phyloP scores from a whole-genome alignment of 306 rosid genomes.

The Lithocarpus polystachyus region DNA sequence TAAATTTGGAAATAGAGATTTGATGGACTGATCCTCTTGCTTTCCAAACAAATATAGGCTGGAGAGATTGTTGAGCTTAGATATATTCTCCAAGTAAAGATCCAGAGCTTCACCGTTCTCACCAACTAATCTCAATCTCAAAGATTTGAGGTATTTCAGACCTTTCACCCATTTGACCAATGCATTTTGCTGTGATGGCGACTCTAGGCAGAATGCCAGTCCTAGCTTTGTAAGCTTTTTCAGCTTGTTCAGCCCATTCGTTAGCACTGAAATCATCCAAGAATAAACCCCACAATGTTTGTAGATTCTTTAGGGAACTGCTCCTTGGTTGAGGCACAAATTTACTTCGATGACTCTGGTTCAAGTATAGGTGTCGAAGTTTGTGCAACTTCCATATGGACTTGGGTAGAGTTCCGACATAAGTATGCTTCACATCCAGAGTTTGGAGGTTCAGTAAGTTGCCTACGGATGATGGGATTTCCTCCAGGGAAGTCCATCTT shows the following conservation, averaged over 20 bases:
- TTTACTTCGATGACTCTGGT: constrained; percentile 19
- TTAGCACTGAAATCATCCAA: constrained; percentile 20
- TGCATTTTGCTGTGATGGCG: background rate
- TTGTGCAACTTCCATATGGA: constrained; percentile 33
- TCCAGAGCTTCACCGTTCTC: constrained; percentile 1
- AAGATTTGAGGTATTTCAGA: constrained; percentile 10
- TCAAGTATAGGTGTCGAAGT: constrained; percentile 27
- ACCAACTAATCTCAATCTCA: constrained; percentile 24
- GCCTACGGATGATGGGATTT: constrained; percentile 22
- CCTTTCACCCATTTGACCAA: background rate
- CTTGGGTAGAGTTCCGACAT: constrained; percentile 22
- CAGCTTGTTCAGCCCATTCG: constrained; percentile 26
- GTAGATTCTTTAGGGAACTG: constrained; percentile 7
- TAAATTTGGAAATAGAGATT: background rate
- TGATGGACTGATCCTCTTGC: background rate
- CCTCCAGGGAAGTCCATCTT: constrained; percentile 33
- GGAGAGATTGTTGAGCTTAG: constrained; percentile 22
- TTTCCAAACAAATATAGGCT: constrained; percentile 32
- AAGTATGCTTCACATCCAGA: constrained; percentile 38
- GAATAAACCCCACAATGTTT: constrained; percentile 35
- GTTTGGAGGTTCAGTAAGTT: constrained; percentile 30
- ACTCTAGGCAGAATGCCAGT: constrained; percentile 20
- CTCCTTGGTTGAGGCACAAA: constrained; percentile 11
- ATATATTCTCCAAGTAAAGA: background rate
- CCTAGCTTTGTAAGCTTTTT: constrained; percentile 31